A percentile compares a stretch with the other conserved stretches of the same genome.
Evolutionary conservation across 2,329 filamentous ascomycete genomes (phyloP).

Genomic region (Pseudogymnoascus sp.): DNA sequence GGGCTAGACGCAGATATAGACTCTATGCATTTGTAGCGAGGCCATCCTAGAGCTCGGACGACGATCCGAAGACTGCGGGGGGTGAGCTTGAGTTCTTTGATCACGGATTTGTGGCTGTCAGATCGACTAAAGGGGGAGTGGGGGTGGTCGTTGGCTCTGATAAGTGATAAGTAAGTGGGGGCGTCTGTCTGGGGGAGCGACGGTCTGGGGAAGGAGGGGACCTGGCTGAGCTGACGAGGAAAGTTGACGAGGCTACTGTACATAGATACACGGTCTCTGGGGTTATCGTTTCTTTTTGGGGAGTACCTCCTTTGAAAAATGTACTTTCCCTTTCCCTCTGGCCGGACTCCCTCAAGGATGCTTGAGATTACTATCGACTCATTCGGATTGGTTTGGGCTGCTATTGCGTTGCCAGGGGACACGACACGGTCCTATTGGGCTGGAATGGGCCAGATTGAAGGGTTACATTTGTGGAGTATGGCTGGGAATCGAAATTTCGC

Average conservation of each 20-base stretch:
- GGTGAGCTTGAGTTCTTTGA: not conserved
- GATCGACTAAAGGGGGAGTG: not conserved
- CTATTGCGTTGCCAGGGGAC: not conserved
- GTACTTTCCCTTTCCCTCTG: not conserved
- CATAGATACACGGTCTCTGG: not conserved
- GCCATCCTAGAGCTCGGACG: not conserved
- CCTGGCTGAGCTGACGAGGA: not conserved
- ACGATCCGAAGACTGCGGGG: not conserved
- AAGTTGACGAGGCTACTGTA: not conserved
- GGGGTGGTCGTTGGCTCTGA: not conserved
- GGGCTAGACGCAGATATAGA: not conserved
- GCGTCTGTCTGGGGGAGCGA: not conserved
- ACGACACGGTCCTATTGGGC: not conserved
- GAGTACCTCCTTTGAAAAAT: not conserved
- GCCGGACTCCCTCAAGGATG: not conserved
- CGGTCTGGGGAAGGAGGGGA: not conserved
- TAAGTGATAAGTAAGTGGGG: not conserved
- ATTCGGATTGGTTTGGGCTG: conserved; percentile 7
- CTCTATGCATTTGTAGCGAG: not conserved
- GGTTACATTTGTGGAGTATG: conserved; percentile 1
- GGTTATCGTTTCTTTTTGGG: not conserved
- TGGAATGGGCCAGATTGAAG: not conserved
- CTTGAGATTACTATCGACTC: not conserved
- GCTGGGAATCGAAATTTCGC: not conserved
- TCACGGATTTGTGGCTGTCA: conserved; percentile 5